Evolutionary conservation across 2,329 filamentous ascomycete species (phyloP).

Genomic region (Cercospora sp.): DNA sequence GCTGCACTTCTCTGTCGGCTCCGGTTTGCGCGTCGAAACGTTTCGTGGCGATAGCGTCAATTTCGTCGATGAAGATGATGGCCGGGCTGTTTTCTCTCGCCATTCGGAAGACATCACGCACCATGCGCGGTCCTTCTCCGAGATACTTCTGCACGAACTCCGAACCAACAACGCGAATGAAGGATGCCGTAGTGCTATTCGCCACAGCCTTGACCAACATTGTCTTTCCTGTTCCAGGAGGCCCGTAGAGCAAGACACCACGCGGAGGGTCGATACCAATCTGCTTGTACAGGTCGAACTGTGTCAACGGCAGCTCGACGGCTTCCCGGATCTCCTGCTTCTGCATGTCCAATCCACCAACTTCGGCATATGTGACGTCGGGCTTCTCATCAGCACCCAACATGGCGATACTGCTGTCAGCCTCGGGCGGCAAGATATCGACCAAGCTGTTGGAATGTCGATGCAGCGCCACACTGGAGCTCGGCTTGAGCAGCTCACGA

Average conservation of each 20-base stretch:
- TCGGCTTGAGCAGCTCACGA: conserved; percentile 96
- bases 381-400: conserved; percentile 95
- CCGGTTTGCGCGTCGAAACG: conserved; percentile 98
- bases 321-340: conserved; percentile 99
- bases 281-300: conserved; percentile 98
- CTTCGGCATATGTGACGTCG: conserved; percentile 95
- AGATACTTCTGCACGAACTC: conserved; percentile 99
- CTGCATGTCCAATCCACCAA: conserved; percentile 98
- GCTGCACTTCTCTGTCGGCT: conserved; percentile 96
- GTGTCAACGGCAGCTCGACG: conserved; percentile 92
- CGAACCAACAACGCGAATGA: conserved; percentile 96
- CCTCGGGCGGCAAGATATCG: conserved; percentile 97
- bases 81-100: conserved; percentile 95
- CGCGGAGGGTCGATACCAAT: conserved; percentile 98
- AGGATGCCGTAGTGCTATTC: conserved; percentile 96
- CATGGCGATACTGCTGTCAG: conserved; percentile 98
- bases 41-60: conserved; percentile 98
- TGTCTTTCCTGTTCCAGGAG: conserved; percentile 93
- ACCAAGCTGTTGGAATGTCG: conserved; percentile 98
- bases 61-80: conserved; percentile 99
- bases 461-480: conserved; percentile 94
- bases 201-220: conserved; percentile 98
- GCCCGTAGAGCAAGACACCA: conserved; percentile 92
- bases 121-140: conserved; percentile 96
- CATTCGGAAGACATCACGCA: conserved; percentile 98